Percentiles rank a stretch among this genome's conserved stretches.
Conservation (phyloP, 305 asterid genomes). For the Fraxinus floribunda region DNA sequence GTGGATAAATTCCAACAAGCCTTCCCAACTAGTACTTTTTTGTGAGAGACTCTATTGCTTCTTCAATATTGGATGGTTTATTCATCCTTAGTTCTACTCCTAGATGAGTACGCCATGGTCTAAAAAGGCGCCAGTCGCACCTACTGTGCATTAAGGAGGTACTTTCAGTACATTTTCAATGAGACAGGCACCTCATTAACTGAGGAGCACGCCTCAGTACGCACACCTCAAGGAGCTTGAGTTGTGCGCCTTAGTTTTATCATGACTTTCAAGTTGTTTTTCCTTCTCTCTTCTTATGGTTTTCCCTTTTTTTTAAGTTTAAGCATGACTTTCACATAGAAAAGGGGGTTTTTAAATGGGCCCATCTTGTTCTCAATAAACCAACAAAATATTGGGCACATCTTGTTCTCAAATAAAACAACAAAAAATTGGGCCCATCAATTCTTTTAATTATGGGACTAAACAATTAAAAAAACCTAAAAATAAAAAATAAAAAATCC, state of each 20-base stretch:
- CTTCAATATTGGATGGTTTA: slow-evolving; percentile 7
- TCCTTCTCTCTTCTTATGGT: neutral
- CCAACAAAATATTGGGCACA: neutral
- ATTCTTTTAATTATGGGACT: neutral
- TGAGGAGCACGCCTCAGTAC: neutral
- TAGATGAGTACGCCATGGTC: neutral
- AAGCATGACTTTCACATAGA: neutral
- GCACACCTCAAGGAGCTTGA: neutral
- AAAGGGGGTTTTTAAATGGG: neutral
- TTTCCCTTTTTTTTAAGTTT: neutral
- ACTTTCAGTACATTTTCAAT: neutral
- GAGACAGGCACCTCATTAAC: neutral
- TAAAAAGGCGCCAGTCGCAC: neutral
- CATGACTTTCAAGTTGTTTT: neutral
- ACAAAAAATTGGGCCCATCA: neutral
- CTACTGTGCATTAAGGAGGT: neutral
- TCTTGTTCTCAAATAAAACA: neutral
- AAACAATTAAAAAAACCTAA: neutral
- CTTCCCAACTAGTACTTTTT: slow-evolving; percentile 13
- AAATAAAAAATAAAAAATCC: no score
- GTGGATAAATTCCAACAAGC: slow-evolving; percentile 6
- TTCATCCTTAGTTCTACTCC: neutral
- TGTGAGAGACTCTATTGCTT: slow-evolving; percentile 3
- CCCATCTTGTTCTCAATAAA: neutral
- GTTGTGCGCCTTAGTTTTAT: neutral